Evolutionary conservation across 2,329 filamentous ascomycete genomes (phyloP).

Genomic region (Monosporascus sp.): DNA sequence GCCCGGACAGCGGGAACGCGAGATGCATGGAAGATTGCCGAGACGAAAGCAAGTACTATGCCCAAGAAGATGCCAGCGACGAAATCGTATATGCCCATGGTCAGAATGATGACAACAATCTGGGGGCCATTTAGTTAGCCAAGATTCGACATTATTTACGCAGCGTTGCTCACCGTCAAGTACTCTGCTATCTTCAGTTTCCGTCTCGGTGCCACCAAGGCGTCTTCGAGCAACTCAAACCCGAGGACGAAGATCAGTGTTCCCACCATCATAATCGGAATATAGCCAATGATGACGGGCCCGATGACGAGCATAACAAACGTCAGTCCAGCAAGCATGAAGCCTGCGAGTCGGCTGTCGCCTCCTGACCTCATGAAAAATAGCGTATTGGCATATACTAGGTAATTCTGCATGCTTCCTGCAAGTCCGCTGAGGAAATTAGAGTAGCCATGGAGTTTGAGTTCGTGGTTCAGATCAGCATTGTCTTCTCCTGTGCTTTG

Average conservation of each 20-base stretch:
- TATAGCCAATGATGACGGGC: slow-evolving; percentile 83
- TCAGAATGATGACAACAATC: slow-evolving; percentile 81
- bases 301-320: slow-evolving; percentile 79
- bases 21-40: slow-evolving; percentile 87
- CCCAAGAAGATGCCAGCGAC: slow-evolving; percentile 90
- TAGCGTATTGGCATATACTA: slow-evolving; percentile 97
- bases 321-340: slow-evolving; percentile 76
- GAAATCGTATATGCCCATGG: slow-evolving; percentile 97
- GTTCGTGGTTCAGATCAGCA: slow-evolving; percentile 81
- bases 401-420: slow-evolving; percentile 92
- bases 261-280: slow-evolving; percentile 95
- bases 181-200: slow-evolving; percentile 86
- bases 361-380: slow-evolving; percentile 93
- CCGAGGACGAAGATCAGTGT: slow-evolving; percentile 92
- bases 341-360: slow-evolving; percentile 76
- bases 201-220: slow-evolving; percentile 80
- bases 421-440: slow-evolving; percentile 82
- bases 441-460: slow-evolving; percentile 88
- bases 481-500: slow-evolving; percentile 90
- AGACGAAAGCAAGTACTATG: slow-evolving; percentile 85
- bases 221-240: slow-evolving; percentile 85
- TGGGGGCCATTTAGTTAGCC: slow-evolving; percentile 26
- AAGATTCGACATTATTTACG: no score
- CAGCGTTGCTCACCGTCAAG: slow-evolving; percentile 58
- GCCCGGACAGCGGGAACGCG: slow-evolving; percentile 82